Conservation (phyloP, 257 asterid species). For the Ilex aquifolium region DNA sequence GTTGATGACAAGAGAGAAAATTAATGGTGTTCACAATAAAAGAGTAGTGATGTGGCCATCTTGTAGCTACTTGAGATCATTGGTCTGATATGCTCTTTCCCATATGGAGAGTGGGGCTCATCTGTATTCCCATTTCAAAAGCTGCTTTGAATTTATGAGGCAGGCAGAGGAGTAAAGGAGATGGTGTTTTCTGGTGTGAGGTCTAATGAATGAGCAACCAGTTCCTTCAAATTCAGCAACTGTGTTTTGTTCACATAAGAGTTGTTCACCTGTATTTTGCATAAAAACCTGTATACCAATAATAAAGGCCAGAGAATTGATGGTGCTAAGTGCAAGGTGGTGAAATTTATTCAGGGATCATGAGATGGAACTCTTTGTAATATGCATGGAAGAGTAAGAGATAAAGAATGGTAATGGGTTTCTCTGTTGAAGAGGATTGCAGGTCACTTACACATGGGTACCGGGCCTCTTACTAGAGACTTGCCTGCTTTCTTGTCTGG, state of each 20-base stretch:
- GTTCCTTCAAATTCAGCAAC: background rate
- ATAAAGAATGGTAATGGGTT: no score
- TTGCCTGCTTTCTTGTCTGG: background rate
- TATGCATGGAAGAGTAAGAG: conserved; percentile 16
- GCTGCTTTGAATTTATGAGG: conserved; percentile 70
- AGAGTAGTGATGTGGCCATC: conserved; percentile 31
- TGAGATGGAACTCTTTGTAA: background rate
- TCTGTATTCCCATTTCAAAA: conserved; percentile 50
- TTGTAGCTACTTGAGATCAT: conserved; percentile 50
- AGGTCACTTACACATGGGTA: background rate
- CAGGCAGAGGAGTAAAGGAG: conserved; percentile 40
- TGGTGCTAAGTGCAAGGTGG: background rate
- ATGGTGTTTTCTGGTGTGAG: conserved; percentile 9
- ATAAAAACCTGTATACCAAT: background rate
- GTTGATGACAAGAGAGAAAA: conserved; percentile 39
- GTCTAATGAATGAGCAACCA: conserved; percentile 17
- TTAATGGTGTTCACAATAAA: conserved; percentile 48
- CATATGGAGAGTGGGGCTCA: conserved; percentile 61
- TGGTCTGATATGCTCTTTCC: conserved; percentile 53
- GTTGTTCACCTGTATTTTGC: no score
- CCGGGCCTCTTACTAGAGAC: background rate
- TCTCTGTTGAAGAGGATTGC: no score
- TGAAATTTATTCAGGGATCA: background rate
- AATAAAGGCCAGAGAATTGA: background rate
- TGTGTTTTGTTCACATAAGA: background rate